Percentiles rank a stretch among this genome's conserved stretches.
These are phyloP conservation scores for Ceratocystis albifundus DNA, from an alignment of 2,329 filamentous ascomycete genomes.

Conservation along the genomic window DNA sequence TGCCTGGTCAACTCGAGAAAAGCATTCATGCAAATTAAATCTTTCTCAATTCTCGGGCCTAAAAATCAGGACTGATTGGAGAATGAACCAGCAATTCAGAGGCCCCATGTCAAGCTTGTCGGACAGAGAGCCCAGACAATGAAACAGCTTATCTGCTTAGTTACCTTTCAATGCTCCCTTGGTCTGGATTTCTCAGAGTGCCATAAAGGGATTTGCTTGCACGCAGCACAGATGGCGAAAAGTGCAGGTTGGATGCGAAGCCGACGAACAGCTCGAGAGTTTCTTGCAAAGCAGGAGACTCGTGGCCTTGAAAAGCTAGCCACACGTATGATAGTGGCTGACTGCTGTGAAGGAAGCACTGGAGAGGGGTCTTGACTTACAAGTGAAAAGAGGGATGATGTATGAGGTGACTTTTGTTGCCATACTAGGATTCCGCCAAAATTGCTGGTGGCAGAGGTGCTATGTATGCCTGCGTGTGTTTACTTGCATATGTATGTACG, in stretches of 20 bases:
- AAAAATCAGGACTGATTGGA: slow-evolving; percentile 7
- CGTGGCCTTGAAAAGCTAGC: not conserved
- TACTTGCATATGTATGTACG: not conserved
- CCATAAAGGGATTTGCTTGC: slow-evolving; percentile 5
- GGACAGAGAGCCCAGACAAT: slow-evolving; percentile 16
- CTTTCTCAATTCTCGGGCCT: slow-evolving; percentile 1
- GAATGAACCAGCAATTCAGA: slow-evolving; percentile 12
- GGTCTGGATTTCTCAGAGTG: slow-evolving; percentile 5
- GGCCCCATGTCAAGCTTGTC: slow-evolving; percentile 18
- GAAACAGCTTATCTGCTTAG: slow-evolving; percentile 11
- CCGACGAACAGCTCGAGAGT: not conserved
- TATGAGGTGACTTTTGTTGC: not conserved
- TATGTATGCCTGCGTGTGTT: not conserved
- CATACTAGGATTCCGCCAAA: not conserved
- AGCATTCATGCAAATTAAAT: slow-evolving; percentile 11
- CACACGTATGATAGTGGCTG: not conserved
- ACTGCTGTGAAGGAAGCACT: not conserved
- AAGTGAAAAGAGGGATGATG: not conserved
- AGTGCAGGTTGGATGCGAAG: not conserved
- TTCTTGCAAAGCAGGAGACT: not conserved
- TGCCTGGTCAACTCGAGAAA: not conserved
- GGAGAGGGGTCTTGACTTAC: slow-evolving; percentile 6
- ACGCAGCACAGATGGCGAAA: not conserved
- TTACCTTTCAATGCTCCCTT: slow-evolving; percentile 2
- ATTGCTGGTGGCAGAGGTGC: not conserved